Evolutionary conservation across 495 filamentous ascomycete genomes (phyloP), one percentile per base, ranked within the genome.

Genomic region (Hyaloscypha bicolor): DNA sequence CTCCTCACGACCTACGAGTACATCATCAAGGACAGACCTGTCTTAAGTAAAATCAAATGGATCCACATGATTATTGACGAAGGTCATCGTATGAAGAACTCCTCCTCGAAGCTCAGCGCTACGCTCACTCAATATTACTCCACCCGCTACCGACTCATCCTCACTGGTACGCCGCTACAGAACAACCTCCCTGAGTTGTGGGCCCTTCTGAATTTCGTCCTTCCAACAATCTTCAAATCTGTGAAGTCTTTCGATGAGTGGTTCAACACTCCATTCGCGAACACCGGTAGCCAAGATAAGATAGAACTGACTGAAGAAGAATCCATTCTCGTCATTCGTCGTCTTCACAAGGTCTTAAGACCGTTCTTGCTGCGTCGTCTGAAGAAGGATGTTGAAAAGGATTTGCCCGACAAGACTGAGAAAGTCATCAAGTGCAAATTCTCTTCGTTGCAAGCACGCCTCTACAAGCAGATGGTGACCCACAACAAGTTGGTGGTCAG

Each of bases 251-350:
- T 99, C 72, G 95, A 99, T 77, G 95, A 99, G 77, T 99, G 95
- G 95, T 99, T 99, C 84, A 98, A 97, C 78, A 98, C 95, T 3
- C 95, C 95, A 0, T 99, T 99, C 76, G 96, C 96, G 59, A 99
- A 99, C 78, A 98, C 96, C 11, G 95, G 95, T 78, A 90, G 91
- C 57, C 93, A 97, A 76, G 95, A 99, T 74, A 97, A 94, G 81
- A 99, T 99, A 91, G 94, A 97, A 65, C 83, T 99, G 64, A 94
- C 91, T 12, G 95, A 99, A 93, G 95, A 99, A 96, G 96, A 99
- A 78, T 92, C 96, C 74, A 85, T 99, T 78, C 91, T 99, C 69
- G 92, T 99, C 71, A 99, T 99, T 85, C 92, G 94, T 75, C 94
- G 95, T 81, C 84, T 99, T 67, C 95, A 99, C 79, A 98, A 99